Evolutionary conservation across 2,329 filamentous ascomycete genomes (phyloP).

Genomic region (Fusarium sp.): DNA sequence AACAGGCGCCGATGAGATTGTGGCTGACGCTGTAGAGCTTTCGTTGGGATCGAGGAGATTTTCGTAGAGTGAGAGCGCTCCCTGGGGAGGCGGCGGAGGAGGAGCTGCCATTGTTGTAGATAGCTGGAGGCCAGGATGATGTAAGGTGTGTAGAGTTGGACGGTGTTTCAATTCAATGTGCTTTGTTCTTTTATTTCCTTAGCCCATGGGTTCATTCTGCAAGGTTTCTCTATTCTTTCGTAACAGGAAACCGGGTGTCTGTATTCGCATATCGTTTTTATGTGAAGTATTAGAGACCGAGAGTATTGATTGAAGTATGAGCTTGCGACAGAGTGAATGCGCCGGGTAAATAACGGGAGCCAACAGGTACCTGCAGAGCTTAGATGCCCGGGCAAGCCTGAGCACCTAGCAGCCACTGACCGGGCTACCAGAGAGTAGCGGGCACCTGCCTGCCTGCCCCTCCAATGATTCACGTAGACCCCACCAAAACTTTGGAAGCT

Average conservation of each 20-base stretch:
- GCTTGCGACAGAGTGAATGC: slow-evolving; percentile 24
- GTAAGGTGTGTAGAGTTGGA: neutral
- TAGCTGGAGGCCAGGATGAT: neutral
- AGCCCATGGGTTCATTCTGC: neutral
- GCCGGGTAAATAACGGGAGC: slow-evolving; percentile 48
- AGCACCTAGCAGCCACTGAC: slow-evolving; percentile 1
- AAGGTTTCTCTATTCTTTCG: neutral
- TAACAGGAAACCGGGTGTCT: neutral
- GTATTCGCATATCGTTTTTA: neutral
- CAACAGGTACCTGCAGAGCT: neutral
- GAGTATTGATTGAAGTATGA: neutral
- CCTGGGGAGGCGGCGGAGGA: slow-evolving; percentile 53
- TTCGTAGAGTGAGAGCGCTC: slow-evolving; percentile 81
- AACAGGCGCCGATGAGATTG: slow-evolving; percentile 82
- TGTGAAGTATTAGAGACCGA: neutral
- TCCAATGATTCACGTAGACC: slow-evolving; percentile 47
- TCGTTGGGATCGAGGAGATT: slow-evolving; percentile 76
- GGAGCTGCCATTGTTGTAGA: slow-evolving; percentile 46
- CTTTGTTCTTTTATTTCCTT: neutral
- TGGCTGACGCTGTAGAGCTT: slow-evolving; percentile 60
- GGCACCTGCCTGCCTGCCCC: slow-evolving; percentile 41
- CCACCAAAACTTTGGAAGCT: slow-evolving; percentile 47
- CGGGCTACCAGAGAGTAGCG: slow-evolving; percentile 8
- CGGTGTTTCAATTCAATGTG: neutral
- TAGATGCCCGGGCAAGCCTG: neutral